Conservation (phyloP, 495 filamentous ascomycete species). For the Venustampulla echinocandica region DNA sequence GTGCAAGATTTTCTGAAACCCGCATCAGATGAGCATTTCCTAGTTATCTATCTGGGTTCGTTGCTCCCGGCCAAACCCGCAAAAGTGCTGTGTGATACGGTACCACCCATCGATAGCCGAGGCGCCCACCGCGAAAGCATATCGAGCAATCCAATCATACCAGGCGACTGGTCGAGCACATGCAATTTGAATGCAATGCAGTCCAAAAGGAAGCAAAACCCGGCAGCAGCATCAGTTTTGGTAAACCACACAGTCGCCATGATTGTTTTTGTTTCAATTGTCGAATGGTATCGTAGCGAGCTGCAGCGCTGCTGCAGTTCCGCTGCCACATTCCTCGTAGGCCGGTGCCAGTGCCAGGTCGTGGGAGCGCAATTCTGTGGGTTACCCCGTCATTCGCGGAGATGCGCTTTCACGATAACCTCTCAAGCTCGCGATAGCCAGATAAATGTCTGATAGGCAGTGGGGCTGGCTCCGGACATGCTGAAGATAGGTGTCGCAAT, state of each 20-base stretch:
- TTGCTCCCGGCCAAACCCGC: too few species aligned
- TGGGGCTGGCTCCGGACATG: slow-evolving; percentile 2
- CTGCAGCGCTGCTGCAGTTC: slow-evolving; percentile 5
- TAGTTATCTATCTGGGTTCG: too few species aligned
- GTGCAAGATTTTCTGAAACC: too few species aligned
- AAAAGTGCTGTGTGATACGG: too few species aligned
- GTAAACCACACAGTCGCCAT: slow-evolving; percentile 3
- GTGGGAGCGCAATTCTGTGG: background rate
- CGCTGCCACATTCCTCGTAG: slow-evolving; percentile 7
- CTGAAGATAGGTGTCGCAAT: background rate
- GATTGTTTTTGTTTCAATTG: slow-evolving; percentile 10
- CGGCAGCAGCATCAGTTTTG: slow-evolving; percentile 8
- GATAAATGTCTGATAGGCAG: slow-evolving; percentile 6
- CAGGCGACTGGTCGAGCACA: background rate
- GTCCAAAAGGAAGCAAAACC: slow-evolving; percentile 10
- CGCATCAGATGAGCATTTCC: too few species aligned
- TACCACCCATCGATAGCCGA: too few species aligned
- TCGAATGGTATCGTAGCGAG: slow-evolving; percentile 15
- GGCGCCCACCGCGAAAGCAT: too few species aligned
- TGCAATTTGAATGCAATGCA: slow-evolving; percentile 8
- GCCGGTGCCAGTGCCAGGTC: slow-evolving; percentile 2
- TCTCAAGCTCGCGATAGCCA: slow-evolving; percentile 3
- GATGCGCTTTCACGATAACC: slow-evolving; percentile 5
- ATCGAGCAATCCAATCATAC: background rate
- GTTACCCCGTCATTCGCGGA: background rate